Conservation (phyloP, 2,329 filamentous ascomycete species). For the Alternaria gaisen region DNA sequence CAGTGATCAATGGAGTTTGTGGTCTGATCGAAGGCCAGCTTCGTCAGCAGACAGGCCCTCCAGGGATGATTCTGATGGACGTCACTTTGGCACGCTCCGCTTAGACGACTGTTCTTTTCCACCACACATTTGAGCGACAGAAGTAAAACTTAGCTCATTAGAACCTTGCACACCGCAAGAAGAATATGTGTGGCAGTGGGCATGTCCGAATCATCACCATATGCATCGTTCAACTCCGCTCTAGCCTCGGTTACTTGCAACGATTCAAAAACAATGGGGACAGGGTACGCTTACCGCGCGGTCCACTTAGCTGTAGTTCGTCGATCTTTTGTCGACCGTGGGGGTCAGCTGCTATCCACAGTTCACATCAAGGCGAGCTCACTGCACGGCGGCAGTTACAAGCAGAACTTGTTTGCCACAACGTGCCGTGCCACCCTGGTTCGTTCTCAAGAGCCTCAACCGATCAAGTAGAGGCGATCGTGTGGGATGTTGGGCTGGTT, state of each 20-base stretch:
- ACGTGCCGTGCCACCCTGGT: conserved; percentile 16
- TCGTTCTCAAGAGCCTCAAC: conserved; percentile 21
- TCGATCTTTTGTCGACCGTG: conserved; percentile 17
- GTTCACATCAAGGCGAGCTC: not conserved
- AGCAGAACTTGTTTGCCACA: conserved; percentile 19
- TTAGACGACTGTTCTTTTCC: not conserved
- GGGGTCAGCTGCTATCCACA: conserved; percentile 16
- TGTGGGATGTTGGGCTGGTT: conserved; percentile 28
- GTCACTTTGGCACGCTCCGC: not conserved
- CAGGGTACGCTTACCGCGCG: not conserved
- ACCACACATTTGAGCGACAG: not conserved
- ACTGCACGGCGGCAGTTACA: conserved; percentile 16
- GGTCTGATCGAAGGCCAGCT: not conserved
- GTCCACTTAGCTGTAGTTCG: conserved; percentile 12
- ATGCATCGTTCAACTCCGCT: conserved; percentile 13
- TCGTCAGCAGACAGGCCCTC: conserved; percentile 2
- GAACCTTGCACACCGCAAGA: not conserved
- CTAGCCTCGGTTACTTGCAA: not conserved
- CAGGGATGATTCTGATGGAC: not conserved
- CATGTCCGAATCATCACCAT: conserved; percentile 3
- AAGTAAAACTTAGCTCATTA: not conserved
- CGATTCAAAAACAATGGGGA: not conserved
- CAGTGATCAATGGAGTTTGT: not conserved
- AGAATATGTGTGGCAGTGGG: not conserved
- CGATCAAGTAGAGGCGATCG: conserved; percentile 26